These are phyloP conservation scores for Phoma sp. DNA, from an alignment of 2,329 filamentous ascomycete species.

Conservation along the genomic window DNA sequence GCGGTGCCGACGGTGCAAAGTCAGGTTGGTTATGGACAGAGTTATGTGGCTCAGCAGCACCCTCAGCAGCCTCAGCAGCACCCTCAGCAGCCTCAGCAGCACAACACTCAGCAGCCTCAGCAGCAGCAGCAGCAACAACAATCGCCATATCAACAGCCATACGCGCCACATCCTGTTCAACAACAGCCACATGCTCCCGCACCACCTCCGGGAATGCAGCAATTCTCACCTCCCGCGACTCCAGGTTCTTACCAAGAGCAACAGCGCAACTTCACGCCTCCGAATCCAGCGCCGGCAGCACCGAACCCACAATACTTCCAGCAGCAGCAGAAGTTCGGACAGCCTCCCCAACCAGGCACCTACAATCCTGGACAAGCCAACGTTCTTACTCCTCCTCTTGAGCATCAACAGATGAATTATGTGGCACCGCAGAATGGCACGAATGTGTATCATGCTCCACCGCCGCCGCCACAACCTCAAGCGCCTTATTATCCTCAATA, in stretches of 20 bases:
- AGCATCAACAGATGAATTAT: neutral
- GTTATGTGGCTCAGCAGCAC: neutral
- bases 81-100: too few species aligned
- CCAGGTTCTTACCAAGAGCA: constrained; percentile 1
- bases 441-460: neutral
- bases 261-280: neutral
- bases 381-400: neutral
- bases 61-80: too few species aligned
- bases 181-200: neutral
- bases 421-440: neutral
- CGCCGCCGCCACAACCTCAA: neutral
- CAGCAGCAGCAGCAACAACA: neutral
- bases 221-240: neutral
- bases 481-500: neutral
- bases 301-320: neutral
- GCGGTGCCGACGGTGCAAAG: neutral
- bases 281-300: neutral
- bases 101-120: too few species aligned
- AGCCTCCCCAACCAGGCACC: neutral
- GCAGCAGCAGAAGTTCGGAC: neutral
- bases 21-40: neutral
- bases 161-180: neutral
- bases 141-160: neutral
- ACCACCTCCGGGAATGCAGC: neutral
- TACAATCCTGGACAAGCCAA: neutral